Evolutionary conservation across 73 alveolate species (phyloP), one percentile per base, ranked within the genome.

Genomic region (Blepharisma stoltei): DNA sequence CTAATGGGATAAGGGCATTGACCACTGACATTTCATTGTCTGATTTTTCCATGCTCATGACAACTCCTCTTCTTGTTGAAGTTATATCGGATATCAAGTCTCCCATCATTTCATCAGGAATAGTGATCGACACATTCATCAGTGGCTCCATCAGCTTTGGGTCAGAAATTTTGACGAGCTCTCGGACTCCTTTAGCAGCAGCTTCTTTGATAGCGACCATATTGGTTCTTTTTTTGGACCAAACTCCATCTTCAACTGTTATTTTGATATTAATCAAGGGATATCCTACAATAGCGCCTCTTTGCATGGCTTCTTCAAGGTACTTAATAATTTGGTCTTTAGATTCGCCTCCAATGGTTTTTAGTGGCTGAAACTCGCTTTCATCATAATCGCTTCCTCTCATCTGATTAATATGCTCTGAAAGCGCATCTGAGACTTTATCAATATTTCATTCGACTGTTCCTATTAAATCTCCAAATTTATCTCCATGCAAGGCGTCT

Each of bases 261-360:
- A 88, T 83, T 23, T 85, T 71, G 25, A 54, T 54, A 69, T 88
- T 79, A 55, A 84, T 83, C 55, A 84, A 54, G 0, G 95, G 95
- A 70, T 85, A 88, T 67, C 95, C 95, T 1, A 80, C 71, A 6
- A 84, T 54, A 6, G 78, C 23, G 14, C 95, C 92, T 71, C 90
- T 67, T 20, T 9, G 44, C n/a, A 83, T 41, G 46, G 82, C 55
- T n/a, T 79, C 86, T 6, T 88, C 71, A 14, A 88, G 78, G n/a
- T 83, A 54, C 18, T 76, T 50, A 23, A 41, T 52, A 65, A 88
- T 81, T 7, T 77, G 76, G 8, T 6, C 54, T 18, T 37, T 4
- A 7, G 32, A 11, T 0, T 81, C 90, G 4, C 45, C 1, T 6
- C 78, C 70, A 21, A 84, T 49, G 0, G 83, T 54, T 49, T 83